These are phyloP conservation scores for Lactarius akahatsu DNA, from an alignment of 768 basidiomycete genomes.

Conservation along the genomic window DNA sequence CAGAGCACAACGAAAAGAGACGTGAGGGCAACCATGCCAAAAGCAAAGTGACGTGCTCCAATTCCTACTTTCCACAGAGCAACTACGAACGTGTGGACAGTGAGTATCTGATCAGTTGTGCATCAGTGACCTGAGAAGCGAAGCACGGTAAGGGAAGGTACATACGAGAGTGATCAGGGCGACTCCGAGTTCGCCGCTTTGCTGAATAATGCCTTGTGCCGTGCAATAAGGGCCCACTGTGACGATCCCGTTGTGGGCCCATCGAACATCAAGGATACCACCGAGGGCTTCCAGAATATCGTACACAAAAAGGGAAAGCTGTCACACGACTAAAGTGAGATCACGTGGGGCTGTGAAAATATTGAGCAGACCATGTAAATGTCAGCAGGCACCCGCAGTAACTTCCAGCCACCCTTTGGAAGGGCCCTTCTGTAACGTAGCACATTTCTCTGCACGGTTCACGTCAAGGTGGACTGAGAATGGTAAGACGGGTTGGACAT, in stretches of 20 bases:
- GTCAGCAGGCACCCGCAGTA: slow-evolving; percentile 42
- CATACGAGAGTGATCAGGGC: slow-evolving; percentile 44
- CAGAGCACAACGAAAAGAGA: slow-evolving; percentile 36
- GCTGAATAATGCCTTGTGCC: slow-evolving; percentile 42
- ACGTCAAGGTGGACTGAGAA: neutral
- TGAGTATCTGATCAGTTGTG: slow-evolving; percentile 33
- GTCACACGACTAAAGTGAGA: slow-evolving; percentile 26
- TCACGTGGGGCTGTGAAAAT: neutral
- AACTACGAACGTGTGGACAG: slow-evolving; percentile 42
- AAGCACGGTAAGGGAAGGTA: neutral
- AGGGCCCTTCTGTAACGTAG: slow-evolving; percentile 10
- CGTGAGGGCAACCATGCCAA: slow-evolving; percentile 12
- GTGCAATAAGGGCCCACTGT: slow-evolving; percentile 38
- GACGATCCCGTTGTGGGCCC: slow-evolving; percentile 39
- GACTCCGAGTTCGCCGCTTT: slow-evolving; percentile 44
- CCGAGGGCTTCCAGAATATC: slow-evolving; percentile 44
- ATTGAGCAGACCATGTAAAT: slow-evolving; percentile 40
- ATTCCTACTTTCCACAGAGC: slow-evolving; percentile 40
- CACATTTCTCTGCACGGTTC: slow-evolving; percentile 19
- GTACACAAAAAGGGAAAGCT: slow-evolving; percentile 34
- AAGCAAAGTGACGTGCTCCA: slow-evolving; percentile 33
- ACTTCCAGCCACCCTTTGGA: slow-evolving; percentile 17
- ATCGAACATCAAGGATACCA: slow-evolving; percentile 39
- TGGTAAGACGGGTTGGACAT: neutral
- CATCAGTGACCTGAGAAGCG: slow-evolving; percentile 28